phyloP scores from a whole-genome alignment of 306 rosid genomes.

The Clitoria ternatea region DNA sequence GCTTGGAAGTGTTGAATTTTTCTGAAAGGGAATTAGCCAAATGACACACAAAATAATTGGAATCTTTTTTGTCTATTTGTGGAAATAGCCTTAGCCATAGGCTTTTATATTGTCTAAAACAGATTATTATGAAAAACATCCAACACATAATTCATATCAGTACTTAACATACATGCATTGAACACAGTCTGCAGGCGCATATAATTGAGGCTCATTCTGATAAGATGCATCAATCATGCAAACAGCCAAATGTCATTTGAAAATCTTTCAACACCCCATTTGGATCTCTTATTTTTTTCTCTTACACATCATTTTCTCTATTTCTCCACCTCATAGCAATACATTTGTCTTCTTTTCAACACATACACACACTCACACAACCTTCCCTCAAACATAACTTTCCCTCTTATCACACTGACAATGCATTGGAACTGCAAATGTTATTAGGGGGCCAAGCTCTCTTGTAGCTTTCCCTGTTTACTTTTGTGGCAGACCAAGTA shows the following conservation, averaged over 20 bases:
- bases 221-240: slow-evolving; percentile 35
- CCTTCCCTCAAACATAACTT: slow-evolving; percentile 13
- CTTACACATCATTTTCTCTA: slow-evolving; percentile 17
- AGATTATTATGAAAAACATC: slow-evolving; percentile 19
- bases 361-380: too few species aligned
- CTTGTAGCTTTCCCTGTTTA: slow-evolving; percentile 22
- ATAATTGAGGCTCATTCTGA: slow-evolving; percentile 38
- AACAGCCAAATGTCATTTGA: slow-evolving; percentile 14
- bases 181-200: slow-evolving; percentile 22
- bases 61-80: slow-evolving; percentile 7
- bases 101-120: neutral
- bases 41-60: slow-evolving; percentile 4
- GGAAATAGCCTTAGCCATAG: neutral
- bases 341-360: slow-evolving; percentile 17
- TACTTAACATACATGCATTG: slow-evolving; percentile 21
- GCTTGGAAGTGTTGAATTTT: slow-evolving; percentile 4
- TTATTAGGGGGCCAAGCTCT: slow-evolving; percentile 28
- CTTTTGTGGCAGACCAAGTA: slow-evolving; percentile 42
- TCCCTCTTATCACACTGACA: slow-evolving; percentile 12
- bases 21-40: neutral
- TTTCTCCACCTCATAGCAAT: slow-evolving; percentile 1
- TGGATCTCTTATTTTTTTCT: slow-evolving; percentile 20
- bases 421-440: slow-evolving; percentile 40
- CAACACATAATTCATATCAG: slow-evolving; percentile 20
- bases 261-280: neutral